These are phyloP conservation scores for Hondaea fermentalgiana DNA, from an alignment of 108 stramenopile species.

Conservation along the genomic window DNA sequence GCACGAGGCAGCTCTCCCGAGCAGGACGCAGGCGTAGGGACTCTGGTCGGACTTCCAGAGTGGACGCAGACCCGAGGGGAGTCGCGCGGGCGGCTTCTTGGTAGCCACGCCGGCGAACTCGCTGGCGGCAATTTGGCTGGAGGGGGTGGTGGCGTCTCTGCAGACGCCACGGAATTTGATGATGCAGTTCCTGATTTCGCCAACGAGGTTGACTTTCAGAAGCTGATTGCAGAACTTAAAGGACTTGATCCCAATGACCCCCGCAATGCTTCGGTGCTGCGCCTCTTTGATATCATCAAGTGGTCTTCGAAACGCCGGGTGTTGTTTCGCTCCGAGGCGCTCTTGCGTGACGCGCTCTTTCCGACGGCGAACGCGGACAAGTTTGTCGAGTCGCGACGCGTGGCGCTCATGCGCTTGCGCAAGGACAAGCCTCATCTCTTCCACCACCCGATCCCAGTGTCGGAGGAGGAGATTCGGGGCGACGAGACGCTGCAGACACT, in stretches of 20 bases:
- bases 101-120: background rate
- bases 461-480: background rate
- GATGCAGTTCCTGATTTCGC: conserved; percentile 4
- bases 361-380: background rate
- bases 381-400: background rate
- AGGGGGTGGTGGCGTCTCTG: conserved; percentile 6
- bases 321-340: background rate
- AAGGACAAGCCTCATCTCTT: conserved; percentile 20
- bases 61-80: background rate
- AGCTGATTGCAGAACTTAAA: background rate
- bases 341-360: background rate
- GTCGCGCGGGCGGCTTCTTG: background rate
- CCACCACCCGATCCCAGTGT: background rate
- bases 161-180: background rate
- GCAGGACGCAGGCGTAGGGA: background rate
- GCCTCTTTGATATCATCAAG: background rate
- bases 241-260: background rate
- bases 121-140: background rate
- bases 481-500: conserved; percentile 10
- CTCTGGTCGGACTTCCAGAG: background rate
- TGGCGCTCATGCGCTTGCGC: background rate
- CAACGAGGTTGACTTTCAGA: conserved; percentile 7
- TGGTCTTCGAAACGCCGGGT: conserved; percentile 13
- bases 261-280: background rate
- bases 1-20: too few relatives aligned